These are phyloP conservation scores for Spatholobus suberectus DNA, from an alignment of 306 rosid species.

Conservation along the genomic window DNA sequence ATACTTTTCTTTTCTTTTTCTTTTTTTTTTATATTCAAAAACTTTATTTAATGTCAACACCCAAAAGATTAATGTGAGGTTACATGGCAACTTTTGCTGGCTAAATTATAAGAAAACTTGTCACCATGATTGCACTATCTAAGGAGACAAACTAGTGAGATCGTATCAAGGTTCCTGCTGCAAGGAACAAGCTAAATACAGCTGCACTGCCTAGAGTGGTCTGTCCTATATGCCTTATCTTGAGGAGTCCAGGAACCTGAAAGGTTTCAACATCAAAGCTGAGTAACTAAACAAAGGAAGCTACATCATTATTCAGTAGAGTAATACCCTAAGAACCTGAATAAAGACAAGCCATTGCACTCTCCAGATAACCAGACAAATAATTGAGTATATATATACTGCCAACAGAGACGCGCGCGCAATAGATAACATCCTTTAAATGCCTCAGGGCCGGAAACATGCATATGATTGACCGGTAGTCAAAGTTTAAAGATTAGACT, in stretches of 20 bases:
- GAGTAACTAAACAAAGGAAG: constrained; percentile 7
- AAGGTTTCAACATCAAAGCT: constrained; percentile 43
- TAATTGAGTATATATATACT: not conserved
- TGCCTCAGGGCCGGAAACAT: not conserved
- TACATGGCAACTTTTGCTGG: not conserved
- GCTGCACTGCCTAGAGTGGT: constrained; percentile 59
- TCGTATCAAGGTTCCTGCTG: constrained; percentile 60
- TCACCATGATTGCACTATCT: constrained; percentile 29
- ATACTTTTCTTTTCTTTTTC: too few species aligned
- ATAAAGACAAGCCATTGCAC: constrained; percentile 7
- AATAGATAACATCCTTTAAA: not conserved
- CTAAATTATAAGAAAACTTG: constrained; percentile 15
- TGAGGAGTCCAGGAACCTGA: constrained; percentile 58
- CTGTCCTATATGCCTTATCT: constrained; percentile 60
- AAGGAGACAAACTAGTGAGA: constrained; percentile 44
- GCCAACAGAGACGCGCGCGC: not conserved
- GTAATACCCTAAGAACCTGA: not conserved
- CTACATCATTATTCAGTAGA: constrained; percentile 1
- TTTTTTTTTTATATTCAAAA: not conserved
- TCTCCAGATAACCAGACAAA: not conserved
- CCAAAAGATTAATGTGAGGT: not conserved
- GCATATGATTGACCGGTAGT: not conserved
- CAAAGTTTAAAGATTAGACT: constrained; percentile 4
- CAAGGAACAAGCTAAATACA: constrained; percentile 59
- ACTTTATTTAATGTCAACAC: too few species aligned